Conservation (phyloP, 352 stramenopile species). For the Peronospora farinosa region DNA sequence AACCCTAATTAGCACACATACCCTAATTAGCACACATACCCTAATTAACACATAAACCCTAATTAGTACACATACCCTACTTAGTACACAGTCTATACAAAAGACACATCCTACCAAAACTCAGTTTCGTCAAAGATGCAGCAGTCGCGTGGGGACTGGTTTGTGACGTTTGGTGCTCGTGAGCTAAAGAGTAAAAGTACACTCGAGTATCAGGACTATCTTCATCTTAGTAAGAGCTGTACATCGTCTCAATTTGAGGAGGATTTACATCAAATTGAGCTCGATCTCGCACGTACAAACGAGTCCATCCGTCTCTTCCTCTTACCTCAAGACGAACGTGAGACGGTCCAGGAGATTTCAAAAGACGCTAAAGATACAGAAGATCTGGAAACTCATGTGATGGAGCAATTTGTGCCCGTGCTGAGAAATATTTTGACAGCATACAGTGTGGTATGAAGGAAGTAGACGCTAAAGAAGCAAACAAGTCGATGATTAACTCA, state of each 20-base stretch:
- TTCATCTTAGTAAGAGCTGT: constrained; percentile 23
- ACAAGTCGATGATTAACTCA: neutral
- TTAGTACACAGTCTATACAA: too few relatives aligned
- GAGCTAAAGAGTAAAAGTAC: constrained; percentile 31
- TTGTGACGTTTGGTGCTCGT: constrained; percentile 32
- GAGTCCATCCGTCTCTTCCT: constrained; percentile 55
- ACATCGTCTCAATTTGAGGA: constrained; percentile 38
- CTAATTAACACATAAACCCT: constrained; percentile 2
- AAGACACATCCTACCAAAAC: too few relatives aligned
- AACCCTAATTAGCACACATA: constrained; percentile 2
- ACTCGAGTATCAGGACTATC: constrained; percentile 41
- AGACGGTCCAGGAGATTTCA: constrained; percentile 1
- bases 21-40: neutral
- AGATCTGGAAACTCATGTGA: constrained; percentile 19
- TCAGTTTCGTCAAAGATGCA: constrained; percentile 6
- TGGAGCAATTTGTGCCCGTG: constrained; percentile 28
- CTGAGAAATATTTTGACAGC: constrained; percentile 55
- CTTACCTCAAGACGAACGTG: constrained; percentile 18
- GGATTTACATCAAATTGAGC: constrained; percentile 57
- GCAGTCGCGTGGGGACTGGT: constrained; percentile 34
- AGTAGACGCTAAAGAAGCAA: neutral
- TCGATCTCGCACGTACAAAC: constrained; percentile 56
- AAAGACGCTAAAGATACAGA: constrained; percentile 3
- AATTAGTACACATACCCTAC: neutral
- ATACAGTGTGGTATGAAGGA: constrained; percentile 43